Conservation (phyloP, 768 basidiomycete species). For the Termitomyces sp. region DNA sequence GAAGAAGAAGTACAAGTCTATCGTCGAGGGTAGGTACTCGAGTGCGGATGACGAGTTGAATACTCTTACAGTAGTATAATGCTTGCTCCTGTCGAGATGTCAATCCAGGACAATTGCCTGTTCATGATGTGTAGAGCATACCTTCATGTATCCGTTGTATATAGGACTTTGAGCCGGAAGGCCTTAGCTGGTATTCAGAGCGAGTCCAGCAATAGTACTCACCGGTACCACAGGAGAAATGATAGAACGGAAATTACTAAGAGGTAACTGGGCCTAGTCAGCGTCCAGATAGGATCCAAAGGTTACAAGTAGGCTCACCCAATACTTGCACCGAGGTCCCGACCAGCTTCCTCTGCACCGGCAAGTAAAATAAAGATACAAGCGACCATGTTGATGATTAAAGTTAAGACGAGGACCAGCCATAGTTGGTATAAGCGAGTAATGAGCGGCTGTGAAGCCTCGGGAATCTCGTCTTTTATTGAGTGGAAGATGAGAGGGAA, state of each 20-base stretch:
- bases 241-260: slow-evolving; percentile 74
- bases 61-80: slow-evolving; percentile 80
- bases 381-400: slow-evolving; percentile 87
- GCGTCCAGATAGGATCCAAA: slow-evolving; percentile 14
- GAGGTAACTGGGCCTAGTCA: slow-evolving; percentile 55
- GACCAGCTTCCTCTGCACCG: slow-evolving; percentile 71
- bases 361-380: slow-evolving; percentile 83
- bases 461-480: slow-evolving; percentile 86
- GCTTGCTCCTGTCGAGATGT: slow-evolving; percentile 72
- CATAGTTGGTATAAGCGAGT: slow-evolving; percentile 90
- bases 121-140: slow-evolving; percentile 27
- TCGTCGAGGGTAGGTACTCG: slow-evolving; percentile 21
- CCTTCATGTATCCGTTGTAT: slow-evolving; percentile 98
- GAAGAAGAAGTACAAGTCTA: slow-evolving; percentile 97
- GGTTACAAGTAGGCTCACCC: slow-evolving; percentile 47
- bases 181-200: background rate
- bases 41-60: slow-evolving; percentile 21
- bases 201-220: slow-evolving; percentile 21
- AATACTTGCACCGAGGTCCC: slow-evolving; percentile 80
- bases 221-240: slow-evolving; percentile 96
- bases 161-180: slow-evolving; percentile 60
- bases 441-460: slow-evolving; percentile 73
- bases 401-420: slow-evolving; percentile 81
- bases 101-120: slow-evolving; percentile 13
- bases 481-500: slow-evolving; percentile 94